A percentile compares a stretch with the other conserved stretches of the same genome.
Conservation (phyloP, 2,329 filamentous ascomycete genomes). For the Aspergillus phoenicis region DNA sequence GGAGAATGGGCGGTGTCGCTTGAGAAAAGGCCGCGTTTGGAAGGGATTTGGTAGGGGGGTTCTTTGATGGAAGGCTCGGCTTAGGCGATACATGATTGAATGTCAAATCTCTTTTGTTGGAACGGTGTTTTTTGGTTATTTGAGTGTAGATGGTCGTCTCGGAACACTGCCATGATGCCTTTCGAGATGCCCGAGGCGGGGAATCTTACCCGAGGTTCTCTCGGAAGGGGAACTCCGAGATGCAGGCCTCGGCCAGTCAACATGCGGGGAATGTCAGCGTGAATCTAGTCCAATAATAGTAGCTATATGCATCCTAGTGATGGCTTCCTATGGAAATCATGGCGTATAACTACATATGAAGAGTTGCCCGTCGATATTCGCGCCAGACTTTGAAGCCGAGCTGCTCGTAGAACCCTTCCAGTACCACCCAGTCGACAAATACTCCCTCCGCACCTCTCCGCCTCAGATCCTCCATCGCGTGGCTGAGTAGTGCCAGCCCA, state of each 20-base stretch:
- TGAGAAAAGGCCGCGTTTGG: too few relatives aligned
- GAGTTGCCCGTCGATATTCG: slow-evolving; percentile 40
- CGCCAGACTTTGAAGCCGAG: slow-evolving; percentile 45
- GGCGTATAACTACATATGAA: background rate
- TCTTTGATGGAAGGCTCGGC: background rate
- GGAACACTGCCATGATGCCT: background rate
- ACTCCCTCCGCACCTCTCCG: slow-evolving; percentile 45
- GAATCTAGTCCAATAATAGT: background rate
- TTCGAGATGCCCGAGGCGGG: background rate
- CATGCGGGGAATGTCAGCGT: background rate
- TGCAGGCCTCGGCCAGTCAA: background rate
- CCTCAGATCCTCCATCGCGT: slow-evolving; percentile 49
- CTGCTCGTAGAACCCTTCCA: slow-evolving; percentile 50
- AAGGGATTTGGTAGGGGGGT: background rate
- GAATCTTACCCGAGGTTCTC: background rate
- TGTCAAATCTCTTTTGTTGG: too few relatives aligned
- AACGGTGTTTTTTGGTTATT: background rate
- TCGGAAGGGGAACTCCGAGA: background rate
- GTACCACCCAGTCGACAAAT: slow-evolving; percentile 49
- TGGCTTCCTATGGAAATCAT: background rate
- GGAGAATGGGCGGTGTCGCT: background rate
- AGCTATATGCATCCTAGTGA: background rate
- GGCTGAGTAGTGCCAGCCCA: slow-evolving; percentile 46
- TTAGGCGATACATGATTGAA: background rate
- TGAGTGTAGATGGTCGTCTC: background rate